phyloP scores from a whole-genome alignment of 2,329 filamentous ascomycete genomes.

The Stylonectria norvegica region DNA sequence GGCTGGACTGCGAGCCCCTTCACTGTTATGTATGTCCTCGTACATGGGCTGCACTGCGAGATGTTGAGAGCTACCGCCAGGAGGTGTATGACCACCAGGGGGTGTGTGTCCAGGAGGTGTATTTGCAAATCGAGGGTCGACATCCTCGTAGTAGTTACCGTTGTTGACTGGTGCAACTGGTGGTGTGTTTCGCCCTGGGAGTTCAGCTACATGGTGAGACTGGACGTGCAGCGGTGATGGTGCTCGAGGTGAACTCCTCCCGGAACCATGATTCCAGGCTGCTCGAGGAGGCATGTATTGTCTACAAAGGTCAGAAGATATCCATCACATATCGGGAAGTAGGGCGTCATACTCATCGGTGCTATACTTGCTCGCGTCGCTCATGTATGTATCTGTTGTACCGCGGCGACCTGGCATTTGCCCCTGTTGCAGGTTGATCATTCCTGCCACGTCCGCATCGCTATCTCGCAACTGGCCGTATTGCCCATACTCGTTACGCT shows the following conservation, averaged over 20 bases:
- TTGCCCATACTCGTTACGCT: slow-evolving; percentile 42
- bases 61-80: slow-evolving; percentile 27
- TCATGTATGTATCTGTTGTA: slow-evolving; percentile 56
- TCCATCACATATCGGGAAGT: background rate
- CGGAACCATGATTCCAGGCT: slow-evolving; percentile 50
- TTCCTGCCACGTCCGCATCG: slow-evolving; percentile 69
- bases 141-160: slow-evolving; percentile 81
- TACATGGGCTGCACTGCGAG: slow-evolving; percentile 44
- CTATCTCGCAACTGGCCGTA: slow-evolving; percentile 55
- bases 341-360: slow-evolving; percentile 58
- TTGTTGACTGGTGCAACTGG: slow-evolving; percentile 28
- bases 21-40: slow-evolving; percentile 57
- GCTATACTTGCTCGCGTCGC: slow-evolving; percentile 70
- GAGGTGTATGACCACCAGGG: slow-evolving; percentile 24
- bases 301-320: slow-evolving; percentile 25
- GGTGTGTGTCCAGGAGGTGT: slow-evolving; percentile 27
- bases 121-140: slow-evolving; percentile 79
- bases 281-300: slow-evolving; percentile 55
- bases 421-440: slow-evolving; percentile 67
- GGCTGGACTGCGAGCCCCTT: slow-evolving; percentile 64
- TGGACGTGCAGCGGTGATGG: slow-evolving; percentile 43
- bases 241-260: slow-evolving; percentile 42
- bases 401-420: slow-evolving; percentile 37
- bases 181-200: slow-evolving; percentile 35
- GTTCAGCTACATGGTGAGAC: slow-evolving; percentile 34